A percentile compares a stretch with the other conserved stretches of the same genome.
These are phyloP conservation scores for Plasmodium ovale DNA, from an alignment of 169 alveolate genomes.

Conservation along the genomic window DNA sequence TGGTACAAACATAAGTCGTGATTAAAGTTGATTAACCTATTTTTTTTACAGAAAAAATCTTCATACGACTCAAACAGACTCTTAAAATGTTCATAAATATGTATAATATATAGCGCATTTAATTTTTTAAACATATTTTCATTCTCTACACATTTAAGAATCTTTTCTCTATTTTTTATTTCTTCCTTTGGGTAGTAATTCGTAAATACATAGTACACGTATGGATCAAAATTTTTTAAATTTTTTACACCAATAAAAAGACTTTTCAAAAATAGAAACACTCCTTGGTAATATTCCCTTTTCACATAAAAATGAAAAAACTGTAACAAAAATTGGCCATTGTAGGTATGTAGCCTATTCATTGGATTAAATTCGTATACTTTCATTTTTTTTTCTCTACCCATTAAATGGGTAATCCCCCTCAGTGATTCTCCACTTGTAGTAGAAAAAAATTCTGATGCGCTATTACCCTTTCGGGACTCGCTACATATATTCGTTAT, in stretches of 20 bases:
- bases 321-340: conserved; percentile 36
- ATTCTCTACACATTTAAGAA: background rate
- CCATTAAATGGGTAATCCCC: background rate
- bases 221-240: conserved; percentile 43
- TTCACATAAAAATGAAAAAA: conserved; percentile 38
- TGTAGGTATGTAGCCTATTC: conserved; percentile 13
- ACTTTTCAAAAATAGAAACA: conserved; percentile 48
- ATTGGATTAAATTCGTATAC: conserved; percentile 23
- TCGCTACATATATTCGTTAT: background rate
- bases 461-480: background rate
- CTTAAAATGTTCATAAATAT: conserved; percentile 52
- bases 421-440: no score
- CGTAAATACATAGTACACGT: conserved; percentile 15
- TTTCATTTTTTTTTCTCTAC: no score
- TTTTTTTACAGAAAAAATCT: conserved; percentile 16
- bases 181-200: background rate
- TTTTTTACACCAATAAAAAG: conserved; percentile 24
- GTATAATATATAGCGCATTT: conserved; percentile 42
- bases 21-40: background rate
- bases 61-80: conserved; percentile 48
- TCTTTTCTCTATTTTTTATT: background rate
- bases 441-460: background rate
- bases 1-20: conserved; percentile 16
- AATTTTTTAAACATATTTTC: conserved; percentile 13
- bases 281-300: conserved; percentile 31